Evolutionary conservation across 208 protist species (phyloP), one percentile per base, ranked within the genome.

Genomic region (Crithidia acanthocephali): DNA sequence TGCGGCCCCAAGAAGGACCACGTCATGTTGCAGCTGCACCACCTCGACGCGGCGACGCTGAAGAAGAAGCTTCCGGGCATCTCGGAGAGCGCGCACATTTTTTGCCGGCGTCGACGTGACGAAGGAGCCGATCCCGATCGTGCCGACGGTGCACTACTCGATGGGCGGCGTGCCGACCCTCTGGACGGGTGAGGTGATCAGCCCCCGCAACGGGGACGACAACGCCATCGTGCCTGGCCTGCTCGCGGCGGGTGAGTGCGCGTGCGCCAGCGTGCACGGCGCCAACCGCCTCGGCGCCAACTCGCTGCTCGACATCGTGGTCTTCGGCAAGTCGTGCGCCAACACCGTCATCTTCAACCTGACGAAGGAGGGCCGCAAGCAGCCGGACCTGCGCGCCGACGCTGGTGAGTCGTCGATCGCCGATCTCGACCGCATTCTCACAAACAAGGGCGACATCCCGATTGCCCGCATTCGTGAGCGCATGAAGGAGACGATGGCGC

Each of bases 111-210:
- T 99, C n/a, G 98, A 99, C 78, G 96, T 99, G 15, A 99, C 97
- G 55, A 99, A 99, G 84, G 98, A 99, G 86, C 97, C 98, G 44
- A 99, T 99, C 74, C 99, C 99, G 13, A 97, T 99, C 45, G 90
- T 99, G 33, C 99, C 99, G 44, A 99, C 99, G 25, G 98, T 99
- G 37, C 99, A 99, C 83, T 99, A 99, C 97, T 99, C 98, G 75
- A 99, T 99, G 99, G 94, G 93, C 28, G 94, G 95, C 58, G 84
- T 97, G 30, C 93, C 92, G 45, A 98, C 95, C 35, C 80, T 97
- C 10, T 97, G 93, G 89, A 97, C 90, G 0, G 95, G 95, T 15
- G 92, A 98, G 81, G 95, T 96, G 20, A 80, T 98, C 33, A 95
- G 84, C 66, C 90, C 92, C 9, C 88, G 90, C 45, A 88, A 90